Base-by-base conservation (phyloP, 441 rosid species). In the Viola pubescens region DNA sequence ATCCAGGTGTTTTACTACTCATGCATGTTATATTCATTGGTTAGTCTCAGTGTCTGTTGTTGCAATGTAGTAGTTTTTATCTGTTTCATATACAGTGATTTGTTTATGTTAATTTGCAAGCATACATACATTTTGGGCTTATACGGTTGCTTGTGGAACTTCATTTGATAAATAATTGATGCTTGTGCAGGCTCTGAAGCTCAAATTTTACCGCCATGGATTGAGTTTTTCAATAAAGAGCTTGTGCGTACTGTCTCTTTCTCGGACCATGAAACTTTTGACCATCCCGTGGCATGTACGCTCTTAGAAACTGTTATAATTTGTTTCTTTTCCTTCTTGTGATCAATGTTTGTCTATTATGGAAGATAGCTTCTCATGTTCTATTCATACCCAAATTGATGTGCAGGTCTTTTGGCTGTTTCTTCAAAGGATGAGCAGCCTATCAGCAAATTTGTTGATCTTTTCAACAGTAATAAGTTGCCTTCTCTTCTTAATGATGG, bases 281-380 rank as follows among this genome's bases (percentile, higher is more conserved):
- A 94, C 62, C 97, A 94, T 76, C 99, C 99, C 10, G 97, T 94
- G 77, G 94, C 97, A 59, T 94, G 98, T 94, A 84, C 80, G 96
- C 66, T 67, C 72, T 58, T 38, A 61, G 67, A 64, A 16, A 37
- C 51, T 65, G 11, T 77, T 71, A 41, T n/a, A 37, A 59, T 38
- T 59, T 61, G 41, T 51, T 64, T 62, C 2, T 26, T 61, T 59
- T 61, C 49, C 61, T 56, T 14, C 43, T 42, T 16, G 41, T 56
- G 37, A 68, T 39, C 51, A 5, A 34, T 47, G 44, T 71, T 67
- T 72, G 57, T 7, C 47, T 41, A 4, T 7, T 54, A 45, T 26
- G 53, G 38, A 50, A 48, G 45, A 48, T 39, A 9, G 14, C 12
- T 16, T 40, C 59, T 38, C 60, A 52, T 13, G 14, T 4, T 26